Evolutionary conservation across 331 rosid species (phyloP).

Genomic region (Quercus phellos): DNA sequence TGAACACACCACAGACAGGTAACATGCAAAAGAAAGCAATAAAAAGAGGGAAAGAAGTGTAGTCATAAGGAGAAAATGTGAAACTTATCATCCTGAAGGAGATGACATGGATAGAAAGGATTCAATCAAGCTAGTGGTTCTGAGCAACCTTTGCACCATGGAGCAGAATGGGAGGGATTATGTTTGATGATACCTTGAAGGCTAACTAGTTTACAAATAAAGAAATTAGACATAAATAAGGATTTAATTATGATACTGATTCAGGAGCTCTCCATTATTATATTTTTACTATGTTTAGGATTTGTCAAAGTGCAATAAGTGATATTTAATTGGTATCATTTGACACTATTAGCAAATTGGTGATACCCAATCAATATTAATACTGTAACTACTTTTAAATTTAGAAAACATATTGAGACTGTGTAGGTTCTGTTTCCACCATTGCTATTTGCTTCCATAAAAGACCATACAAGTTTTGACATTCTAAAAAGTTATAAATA

Average conservation of each 20-base stretch:
- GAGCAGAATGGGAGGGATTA: neutral
- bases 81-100: neutral
- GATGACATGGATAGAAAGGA: neutral
- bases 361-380: neutral
- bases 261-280: neutral
- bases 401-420: too few relatives aligned
- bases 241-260: neutral
- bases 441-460: too few relatives aligned
- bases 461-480: too few relatives aligned
- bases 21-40: neutral
- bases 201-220: neutral
- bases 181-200: neutral
- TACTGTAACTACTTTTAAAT: too few relatives aligned
- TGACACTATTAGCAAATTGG: neutral
- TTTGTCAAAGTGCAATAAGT: neutral
- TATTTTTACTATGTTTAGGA: neutral
- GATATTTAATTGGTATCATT: neutral
- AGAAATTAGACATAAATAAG: neutral
- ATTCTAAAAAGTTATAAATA: too few relatives aligned
- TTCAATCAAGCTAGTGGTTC: neutral
- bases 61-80: neutral
- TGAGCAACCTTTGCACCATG: neutral
- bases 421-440: too few relatives aligned
- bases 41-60: neutral
- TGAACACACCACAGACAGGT: neutral